Conservation (phyloP, 352 stramenopile genomes). For the Blastocystis sp. region DNA sequence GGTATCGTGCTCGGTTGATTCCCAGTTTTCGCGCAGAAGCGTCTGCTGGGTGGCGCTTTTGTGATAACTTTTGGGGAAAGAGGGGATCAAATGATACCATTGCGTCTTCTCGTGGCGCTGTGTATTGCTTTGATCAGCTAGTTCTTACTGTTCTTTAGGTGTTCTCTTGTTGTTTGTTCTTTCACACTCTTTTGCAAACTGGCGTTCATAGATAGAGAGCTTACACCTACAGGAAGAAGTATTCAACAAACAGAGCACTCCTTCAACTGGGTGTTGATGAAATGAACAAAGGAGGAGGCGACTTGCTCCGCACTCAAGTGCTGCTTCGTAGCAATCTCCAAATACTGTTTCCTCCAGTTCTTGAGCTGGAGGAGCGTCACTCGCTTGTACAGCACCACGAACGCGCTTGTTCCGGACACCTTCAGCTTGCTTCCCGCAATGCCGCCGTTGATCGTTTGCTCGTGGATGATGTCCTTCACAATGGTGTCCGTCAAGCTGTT, state of each 20-base stretch:
- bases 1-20: too few species aligned
- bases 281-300: conserved; percentile 26
- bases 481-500: conserved; percentile 47
- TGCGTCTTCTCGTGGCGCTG: too few species aligned
- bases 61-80: too few species aligned
- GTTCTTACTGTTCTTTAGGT: too few species aligned
- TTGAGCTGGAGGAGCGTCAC: conserved; percentile 54
- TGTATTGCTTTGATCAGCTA: too few species aligned
- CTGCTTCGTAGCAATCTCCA: conserved; percentile 41
- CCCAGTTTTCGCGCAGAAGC: too few species aligned
- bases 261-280: conserved; percentile 63
- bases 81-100: too few species aligned
- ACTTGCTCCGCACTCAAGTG: conserved; percentile 26
- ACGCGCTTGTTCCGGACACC: conserved; percentile 14
- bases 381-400: conserved; percentile 45
- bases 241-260: conserved; percentile 42
- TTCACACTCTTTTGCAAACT: too few species aligned
- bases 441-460: conserved; percentile 54
- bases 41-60: too few species aligned
- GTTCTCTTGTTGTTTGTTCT: too few species aligned
- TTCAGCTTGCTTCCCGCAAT: conserved; percentile 51
- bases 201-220: too few species aligned
- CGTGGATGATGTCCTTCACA: conserved; percentile 57
- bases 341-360: conserved; percentile 61
- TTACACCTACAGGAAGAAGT: not conserved